Evolutionary conservation across 441 rosid species (phyloP).

Genomic region (Erysimum cheiri): DNA sequence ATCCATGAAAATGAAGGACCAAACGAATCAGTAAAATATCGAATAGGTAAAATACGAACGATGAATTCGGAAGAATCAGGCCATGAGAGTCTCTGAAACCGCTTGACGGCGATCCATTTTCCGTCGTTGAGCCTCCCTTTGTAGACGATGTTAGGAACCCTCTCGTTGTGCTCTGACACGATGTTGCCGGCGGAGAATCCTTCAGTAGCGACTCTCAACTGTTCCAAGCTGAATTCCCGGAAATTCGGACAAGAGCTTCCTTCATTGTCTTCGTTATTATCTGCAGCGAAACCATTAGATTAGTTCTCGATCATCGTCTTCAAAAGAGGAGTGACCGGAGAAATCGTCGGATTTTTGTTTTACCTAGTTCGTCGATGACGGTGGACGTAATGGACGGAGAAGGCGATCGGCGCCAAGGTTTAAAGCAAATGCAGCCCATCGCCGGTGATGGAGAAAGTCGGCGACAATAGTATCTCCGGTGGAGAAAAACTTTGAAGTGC

Average conservation of each 20-base stretch:
- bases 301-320: constrained; percentile 34
- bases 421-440: constrained; percentile 46
- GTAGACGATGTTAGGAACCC: constrained; percentile 71
- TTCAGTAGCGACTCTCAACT: constrained; percentile 57
- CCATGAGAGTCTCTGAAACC: constrained; percentile 73
- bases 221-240: constrained; percentile 55
- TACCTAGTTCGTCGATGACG: constrained; percentile 37
- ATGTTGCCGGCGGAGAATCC: constrained; percentile 66
- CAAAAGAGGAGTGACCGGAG: not conserved
- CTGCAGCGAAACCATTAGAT: constrained; percentile 39
- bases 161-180: constrained; percentile 75
- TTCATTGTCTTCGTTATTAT: constrained; percentile 48
- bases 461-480: constrained; percentile 5
- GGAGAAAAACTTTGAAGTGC: constrained; percentile 26
- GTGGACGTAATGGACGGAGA: constrained; percentile 36
- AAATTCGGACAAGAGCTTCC: constrained; percentile 47
- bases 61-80: constrained; percentile 72
- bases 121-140: constrained; percentile 57
- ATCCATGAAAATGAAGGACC: not conserved
- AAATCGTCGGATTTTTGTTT: constrained; percentile 6
- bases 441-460: constrained; percentile 30
- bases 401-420: constrained; percentile 39
- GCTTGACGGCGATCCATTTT: constrained; percentile 62
- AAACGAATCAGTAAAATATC: constrained; percentile 8
- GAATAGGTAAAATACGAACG: constrained; percentile 45